These are phyloP conservation scores for Dactylonectria macrodidyma DNA, from an alignment of 2,329 filamentous ascomycete species.

Conservation along the genomic window DNA sequence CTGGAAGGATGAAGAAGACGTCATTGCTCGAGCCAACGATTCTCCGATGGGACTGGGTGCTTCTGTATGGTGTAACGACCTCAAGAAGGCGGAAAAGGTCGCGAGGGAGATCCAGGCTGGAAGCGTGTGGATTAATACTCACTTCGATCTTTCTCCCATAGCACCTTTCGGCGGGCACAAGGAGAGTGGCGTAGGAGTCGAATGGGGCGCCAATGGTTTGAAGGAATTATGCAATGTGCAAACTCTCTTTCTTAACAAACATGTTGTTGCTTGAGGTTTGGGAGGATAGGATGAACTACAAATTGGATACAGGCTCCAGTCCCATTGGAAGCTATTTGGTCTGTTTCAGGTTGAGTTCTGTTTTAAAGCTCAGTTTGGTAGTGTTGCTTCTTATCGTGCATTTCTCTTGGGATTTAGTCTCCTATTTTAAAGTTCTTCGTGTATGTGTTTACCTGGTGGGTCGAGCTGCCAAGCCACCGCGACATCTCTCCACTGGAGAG, in stretches of 20 bases:
- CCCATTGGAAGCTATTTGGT: no score
- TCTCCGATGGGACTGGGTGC: constrained; percentile 68
- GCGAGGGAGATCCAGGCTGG: constrained; percentile 69
- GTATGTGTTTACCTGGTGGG: no score
- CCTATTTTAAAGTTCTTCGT: no score
- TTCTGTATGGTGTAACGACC: constrained; percentile 69
- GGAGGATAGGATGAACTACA: not conserved
- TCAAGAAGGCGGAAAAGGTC: constrained; percentile 64
- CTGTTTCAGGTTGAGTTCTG: no score
- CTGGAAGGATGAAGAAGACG: constrained; percentile 74
- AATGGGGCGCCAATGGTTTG: constrained; percentile 58
- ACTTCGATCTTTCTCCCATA: constrained; percentile 60
- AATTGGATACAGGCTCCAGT: no score
- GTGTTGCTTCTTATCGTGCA: no score
- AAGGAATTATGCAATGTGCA: constrained; percentile 36
- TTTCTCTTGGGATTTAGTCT: no score
- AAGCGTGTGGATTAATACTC: constrained; percentile 72
- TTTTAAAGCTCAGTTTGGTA: no score
- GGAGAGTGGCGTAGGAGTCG: constrained; percentile 59
- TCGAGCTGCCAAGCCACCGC: no score
- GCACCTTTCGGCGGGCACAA: constrained; percentile 62
- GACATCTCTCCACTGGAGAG: no score
- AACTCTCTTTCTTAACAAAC: constrained; percentile 43
- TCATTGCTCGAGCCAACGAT: constrained; percentile 70
- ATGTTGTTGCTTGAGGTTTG: constrained; percentile 7